Base-by-base conservation (phyloP, 2,329 filamentous ascomycete species). In the Sordariomycetes sp. region DNA sequence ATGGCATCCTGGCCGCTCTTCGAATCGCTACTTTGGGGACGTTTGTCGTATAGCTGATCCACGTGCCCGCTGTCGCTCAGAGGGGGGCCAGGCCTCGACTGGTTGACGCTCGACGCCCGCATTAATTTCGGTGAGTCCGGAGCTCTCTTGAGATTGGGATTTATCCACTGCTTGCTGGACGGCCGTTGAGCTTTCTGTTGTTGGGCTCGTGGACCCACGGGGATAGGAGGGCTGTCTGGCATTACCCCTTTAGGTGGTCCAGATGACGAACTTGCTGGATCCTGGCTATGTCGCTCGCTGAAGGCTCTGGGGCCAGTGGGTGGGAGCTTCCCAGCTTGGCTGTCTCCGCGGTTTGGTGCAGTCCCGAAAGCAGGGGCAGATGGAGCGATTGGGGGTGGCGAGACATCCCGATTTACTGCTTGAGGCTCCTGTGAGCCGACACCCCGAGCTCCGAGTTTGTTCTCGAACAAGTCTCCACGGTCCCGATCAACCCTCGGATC, bases 151-250 rank as follows among this genome's bases (percentile, higher is more conserved):
- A 70, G 44, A 19, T 62, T 65, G 4, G 70, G 68, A 33, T 74
- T 74, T 37, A 72, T 69, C 72, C 72, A 77, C 49, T 75, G 72
- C 44, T 73, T 75, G 47, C 70, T 75, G 1, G 69, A 70, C 12
- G 68, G 63, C 6, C 70, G 64, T 39, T 59, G 54, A 16, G 44
- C 61, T 30, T 61, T 59, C 31, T 60, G 58, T 37, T 64, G 67
- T 38, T 72, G 70, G 12, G 65, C 64, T 23, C 72, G 65, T 21
- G 71, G 71, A 8, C 70, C 72, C 3, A 69, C 59, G 4, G 71
- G 70, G 31, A 75, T 70, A 6, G 63, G 51, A 8, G 64, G 61
- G 36, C 61, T 64, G 16, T 65, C 63, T 27, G 69, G 58, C 15
- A 46, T 45, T 19, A 38, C 37, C 4, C 43, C 45, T 38, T 68